Conservation (phyloP, 129 eudicot genomes). For the Lactuca saligna region DNA sequence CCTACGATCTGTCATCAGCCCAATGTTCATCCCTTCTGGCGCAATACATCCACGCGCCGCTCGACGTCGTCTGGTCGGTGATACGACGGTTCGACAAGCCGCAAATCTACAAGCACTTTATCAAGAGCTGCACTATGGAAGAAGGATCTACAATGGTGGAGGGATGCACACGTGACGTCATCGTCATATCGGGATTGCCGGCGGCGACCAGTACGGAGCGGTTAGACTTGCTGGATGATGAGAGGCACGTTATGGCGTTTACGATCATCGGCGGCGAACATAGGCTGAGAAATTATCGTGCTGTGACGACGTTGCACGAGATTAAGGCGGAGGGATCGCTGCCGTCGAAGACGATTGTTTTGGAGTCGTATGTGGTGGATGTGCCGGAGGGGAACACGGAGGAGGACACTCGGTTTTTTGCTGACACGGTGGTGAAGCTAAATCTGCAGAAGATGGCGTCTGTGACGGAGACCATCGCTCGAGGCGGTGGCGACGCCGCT, state of each 20-base stretch:
- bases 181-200: conserved; percentile 78
- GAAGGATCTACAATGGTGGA: conserved; percentile 35
- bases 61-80: conserved; percentile 57
- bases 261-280: conserved; percentile 80
- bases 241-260: conserved; percentile 62
- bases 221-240: conserved; percentile 68
- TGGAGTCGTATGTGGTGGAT: conserved; percentile 78
- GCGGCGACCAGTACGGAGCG: conserved; percentile 80
- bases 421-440: conserved; percentile 78
- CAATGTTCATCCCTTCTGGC: conserved; percentile 85
- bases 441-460: conserved; percentile 76
- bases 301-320: conserved; percentile 68
- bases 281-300: conserved; percentile 62
- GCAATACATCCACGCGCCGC: conserved; percentile 71
- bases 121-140: conserved; percentile 59
- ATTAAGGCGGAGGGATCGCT: conserved; percentile 26
- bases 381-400: conserved; percentile 82
- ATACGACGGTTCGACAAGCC: conserved; percentile 82
- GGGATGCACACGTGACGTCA: conserved; percentile 70
- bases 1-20: conserved; percentile 45
- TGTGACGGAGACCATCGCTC: conserved; percentile 42
- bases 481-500: not conserved
- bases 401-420: conserved; percentile 83
- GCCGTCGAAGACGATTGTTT: conserved; percentile 42
- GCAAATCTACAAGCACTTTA: conserved; percentile 84